Conservation (phyloP, 495 filamentous ascomycete species). For the Chaetomium tenue region DNA sequence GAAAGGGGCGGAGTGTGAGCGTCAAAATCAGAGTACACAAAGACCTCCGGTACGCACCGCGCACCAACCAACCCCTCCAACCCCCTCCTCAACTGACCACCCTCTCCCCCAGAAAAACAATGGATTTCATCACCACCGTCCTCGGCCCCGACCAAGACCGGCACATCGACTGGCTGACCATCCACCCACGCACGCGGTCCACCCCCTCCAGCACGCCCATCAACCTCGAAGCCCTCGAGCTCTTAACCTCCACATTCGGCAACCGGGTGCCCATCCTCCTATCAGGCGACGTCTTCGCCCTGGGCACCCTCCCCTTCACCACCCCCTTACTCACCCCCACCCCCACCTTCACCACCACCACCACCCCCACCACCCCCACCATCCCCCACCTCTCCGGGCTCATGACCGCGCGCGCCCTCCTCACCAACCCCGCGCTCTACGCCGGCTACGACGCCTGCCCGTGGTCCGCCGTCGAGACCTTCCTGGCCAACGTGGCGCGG, state of each 20-base stretch:
- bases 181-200: slow-evolving; percentile 58
- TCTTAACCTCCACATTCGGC: slow-evolving; percentile 49
- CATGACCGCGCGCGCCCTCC: slow-evolving; percentile 63
- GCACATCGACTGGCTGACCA: slow-evolving; percentile 60
- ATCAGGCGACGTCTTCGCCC: slow-evolving; percentile 62
- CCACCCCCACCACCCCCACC: slow-evolving; percentile 29
- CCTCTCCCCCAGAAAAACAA: slow-evolving; percentile 36
- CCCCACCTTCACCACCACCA: slow-evolving; percentile 21
- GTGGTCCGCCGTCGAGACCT: slow-evolving; percentile 59
- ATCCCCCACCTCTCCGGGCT: slow-evolving; percentile 49
- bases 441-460: slow-evolving; percentile 54
- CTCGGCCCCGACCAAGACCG: slow-evolving; percentile 45
- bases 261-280: slow-evolving; percentile 54
- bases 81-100: neutral
- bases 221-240: slow-evolving; percentile 56
- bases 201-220: slow-evolving; percentile 58
- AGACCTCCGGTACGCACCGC: slow-evolving; percentile 50
- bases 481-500: slow-evolving; percentile 52
- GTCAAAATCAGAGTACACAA: slow-evolving; percentile 66
- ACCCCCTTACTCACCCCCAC: slow-evolving; percentile 35
- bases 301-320: slow-evolving; percentile 46
- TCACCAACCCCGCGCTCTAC: slow-evolving; percentile 63
- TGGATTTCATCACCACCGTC: slow-evolving; percentile 52
- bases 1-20: slow-evolving; percentile 50
- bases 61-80: neutral